Evolutionary conservation across 2,329 filamentous ascomycete genomes (phyloP).

Genomic region (Alternaria ethzedia): DNA sequence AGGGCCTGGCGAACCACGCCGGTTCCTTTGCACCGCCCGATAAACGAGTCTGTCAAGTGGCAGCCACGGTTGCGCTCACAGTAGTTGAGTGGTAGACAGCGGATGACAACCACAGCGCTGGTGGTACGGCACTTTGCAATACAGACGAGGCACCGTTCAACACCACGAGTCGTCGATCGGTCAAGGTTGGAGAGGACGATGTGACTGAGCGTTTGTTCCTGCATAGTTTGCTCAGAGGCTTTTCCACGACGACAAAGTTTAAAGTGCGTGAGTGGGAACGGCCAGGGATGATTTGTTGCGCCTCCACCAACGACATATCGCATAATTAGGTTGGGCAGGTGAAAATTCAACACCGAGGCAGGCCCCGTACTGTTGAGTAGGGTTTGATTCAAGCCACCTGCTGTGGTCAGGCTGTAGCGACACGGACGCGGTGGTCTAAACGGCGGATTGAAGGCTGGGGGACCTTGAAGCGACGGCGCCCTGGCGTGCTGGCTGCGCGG

Average conservation of each 20-base stretch:
- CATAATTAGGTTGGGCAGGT: conserved; percentile 21
- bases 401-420: conserved; percentile 16
- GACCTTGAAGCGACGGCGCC: conserved; percentile 22
- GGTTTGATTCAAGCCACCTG: conserved; percentile 6
- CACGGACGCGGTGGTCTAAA: conserved; percentile 19
- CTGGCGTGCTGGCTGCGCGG: conserved; percentile 2
- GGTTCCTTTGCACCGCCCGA: conserved; percentile 23
- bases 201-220: conserved; percentile 29
- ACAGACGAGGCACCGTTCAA: conserved; percentile 3
- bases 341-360: conserved; percentile 24
- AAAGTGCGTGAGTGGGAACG: conserved; percentile 9
- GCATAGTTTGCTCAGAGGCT: conserved; percentile 30
- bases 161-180: conserved; percentile 12
- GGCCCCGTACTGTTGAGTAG: conserved; percentile 14
- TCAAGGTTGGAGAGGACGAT: conserved; percentile 3
- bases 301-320: conserved; percentile 27
- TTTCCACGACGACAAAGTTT: conserved; percentile 14
- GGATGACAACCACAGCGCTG: conserved; percentile 18
- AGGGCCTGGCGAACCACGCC: conserved; percentile 25
- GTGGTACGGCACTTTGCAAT: conserved; percentile 22
- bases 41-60: conserved; percentile 29
- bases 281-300: conserved; percentile 19
- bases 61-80: conserved; percentile 31
- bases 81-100: conserved; percentile 25
- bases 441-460: conserved; percentile 22